Conservation (phyloP, 345 rosid genomes). For the Gossypium stocksii region DNA sequence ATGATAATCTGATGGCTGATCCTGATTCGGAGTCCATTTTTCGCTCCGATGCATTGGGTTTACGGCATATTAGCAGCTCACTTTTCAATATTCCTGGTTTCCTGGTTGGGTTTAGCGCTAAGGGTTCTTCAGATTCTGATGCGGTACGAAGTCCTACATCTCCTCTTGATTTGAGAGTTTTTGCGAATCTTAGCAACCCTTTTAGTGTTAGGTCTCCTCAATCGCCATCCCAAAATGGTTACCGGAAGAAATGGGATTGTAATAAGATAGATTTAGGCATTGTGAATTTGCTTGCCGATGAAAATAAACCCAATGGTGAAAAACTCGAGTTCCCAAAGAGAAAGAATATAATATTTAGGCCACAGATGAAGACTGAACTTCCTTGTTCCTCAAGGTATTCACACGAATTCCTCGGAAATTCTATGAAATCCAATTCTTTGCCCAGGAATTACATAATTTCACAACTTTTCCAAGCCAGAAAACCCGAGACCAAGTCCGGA, state of each 20-base stretch:
- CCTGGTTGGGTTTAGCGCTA: conserved; percentile 55
- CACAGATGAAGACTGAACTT: conserved; percentile 46
- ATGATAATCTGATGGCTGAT: conserved; percentile 31
- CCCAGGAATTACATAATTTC: conserved; percentile 44
- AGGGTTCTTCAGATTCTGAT: conserved; percentile 63
- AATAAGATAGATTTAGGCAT: conserved; percentile 80
- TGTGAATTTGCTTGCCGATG: conserved; percentile 57
- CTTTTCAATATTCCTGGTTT: conserved; percentile 56
- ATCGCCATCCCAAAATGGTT: conserved; percentile 34
- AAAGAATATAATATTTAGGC: conserved; percentile 62
- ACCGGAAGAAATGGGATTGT: conserved; percentile 59
- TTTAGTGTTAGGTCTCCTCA: conserved; percentile 41
- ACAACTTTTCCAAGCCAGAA: conserved; percentile 32
- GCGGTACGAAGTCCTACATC: conserved; percentile 87
- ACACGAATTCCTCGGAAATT: conserved; percentile 27
- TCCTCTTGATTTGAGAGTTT: conserved; percentile 68
- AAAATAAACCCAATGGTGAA: conserved; percentile 23
- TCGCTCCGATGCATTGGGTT: conserved; percentile 25
- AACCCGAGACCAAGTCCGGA: conserved; percentile 37
- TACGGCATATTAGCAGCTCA: conserved; percentile 28
- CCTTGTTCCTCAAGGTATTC: conserved; percentile 28
- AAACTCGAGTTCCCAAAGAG: conserved; percentile 36
- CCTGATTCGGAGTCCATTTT: conserved; percentile 32
- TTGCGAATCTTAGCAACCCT: conserved; percentile 46
- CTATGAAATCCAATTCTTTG: conserved; percentile 42